Evolutionary conservation across 2,329 filamentous ascomycete species (phyloP), one percentile per base, ranked within the genome.

Genomic region (Verticillium klebahnii): DNA sequence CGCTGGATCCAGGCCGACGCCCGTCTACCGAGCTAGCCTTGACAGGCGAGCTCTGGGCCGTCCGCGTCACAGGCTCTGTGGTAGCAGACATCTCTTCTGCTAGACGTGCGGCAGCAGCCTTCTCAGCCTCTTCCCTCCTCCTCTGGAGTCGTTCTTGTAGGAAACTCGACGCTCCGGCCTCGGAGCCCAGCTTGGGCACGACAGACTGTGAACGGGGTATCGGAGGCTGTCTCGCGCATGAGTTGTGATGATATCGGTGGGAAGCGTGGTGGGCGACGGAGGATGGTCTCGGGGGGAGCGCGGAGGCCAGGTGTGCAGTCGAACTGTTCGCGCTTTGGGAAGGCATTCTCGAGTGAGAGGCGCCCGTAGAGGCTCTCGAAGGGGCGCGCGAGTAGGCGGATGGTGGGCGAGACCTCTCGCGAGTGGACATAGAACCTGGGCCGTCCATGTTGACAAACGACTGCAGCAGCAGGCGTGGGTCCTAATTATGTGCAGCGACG

Each of bases 71-170:
- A 5, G 78, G 66, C 19, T 82, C 78, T 5, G 72, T 66, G 0
- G 77, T 78, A 1, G 73, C 69, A 56, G 71, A 74, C 65, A 78
- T 71, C 25, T 78, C 77, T 7, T 72, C 71, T 59, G 74, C 74
- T 12, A 72, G 65, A 34, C 73, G 73, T 23, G 75, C 74, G 3
- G 76, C 71, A 19, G 73, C 61, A 2, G 68, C 67, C 56, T 78
- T 78, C 50, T 83, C 81, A 57, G 75, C 77, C 65, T 85, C 83
- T 0, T 77, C 75, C 60, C 73, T 78, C 37, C 83, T 78, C 66
- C 84, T 79, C 57, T 65, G 78, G n/a, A 87, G 72, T 64, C 78
- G 81, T 68, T 86, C 83, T 56, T 85, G 84, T 2, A 87, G 73
- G 58, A 85, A 82, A 17, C 74, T 78, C 0, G 84, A 86, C 15